Conservation (phyloP, 306 rosid species). For the Gleditsia sinensis region DNA sequence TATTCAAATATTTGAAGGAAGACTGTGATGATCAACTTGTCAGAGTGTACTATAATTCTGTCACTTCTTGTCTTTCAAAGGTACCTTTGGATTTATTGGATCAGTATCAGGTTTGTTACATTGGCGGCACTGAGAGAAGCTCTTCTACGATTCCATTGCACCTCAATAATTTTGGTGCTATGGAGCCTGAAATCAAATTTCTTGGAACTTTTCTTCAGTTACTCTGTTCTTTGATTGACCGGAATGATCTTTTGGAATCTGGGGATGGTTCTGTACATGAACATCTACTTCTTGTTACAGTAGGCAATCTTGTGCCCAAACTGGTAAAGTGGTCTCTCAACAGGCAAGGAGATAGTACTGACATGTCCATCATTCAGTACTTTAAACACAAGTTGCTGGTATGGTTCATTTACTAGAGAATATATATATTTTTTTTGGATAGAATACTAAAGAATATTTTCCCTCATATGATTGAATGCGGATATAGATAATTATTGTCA, state of each 20-base stretch:
- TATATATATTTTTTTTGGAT: too few relatives aligned
- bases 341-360: constrained; percentile 44
- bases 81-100: constrained; percentile 63
- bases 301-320: constrained; percentile 61
- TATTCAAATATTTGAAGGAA: constrained; percentile 58
- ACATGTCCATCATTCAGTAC: constrained; percentile 57
- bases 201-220: constrained; percentile 77
- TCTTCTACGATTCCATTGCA: constrained; percentile 27
- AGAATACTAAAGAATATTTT: too few relatives aligned
- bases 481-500: constrained; percentile 16
- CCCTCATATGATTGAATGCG: constrained; percentile 16
- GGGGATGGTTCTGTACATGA: constrained; percentile 40
- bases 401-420: constrained; percentile 34
- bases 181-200: constrained; percentile 49
- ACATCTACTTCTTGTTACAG: constrained; percentile 48
- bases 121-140: constrained; percentile 29
- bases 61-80: constrained; percentile 56
- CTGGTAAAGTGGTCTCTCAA: constrained; percentile 62
- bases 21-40: constrained; percentile 50
- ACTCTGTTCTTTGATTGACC: constrained; percentile 76
- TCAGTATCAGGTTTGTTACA: constrained; percentile 35
- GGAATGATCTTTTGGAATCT: constrained; percentile 47
- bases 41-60: constrained; percentile 52
- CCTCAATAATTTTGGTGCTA: constrained; percentile 18
- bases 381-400: constrained; percentile 89